Conservation (phyloP, 2,329 filamentous ascomycete genomes). For the Apiospora koreana region DNA sequence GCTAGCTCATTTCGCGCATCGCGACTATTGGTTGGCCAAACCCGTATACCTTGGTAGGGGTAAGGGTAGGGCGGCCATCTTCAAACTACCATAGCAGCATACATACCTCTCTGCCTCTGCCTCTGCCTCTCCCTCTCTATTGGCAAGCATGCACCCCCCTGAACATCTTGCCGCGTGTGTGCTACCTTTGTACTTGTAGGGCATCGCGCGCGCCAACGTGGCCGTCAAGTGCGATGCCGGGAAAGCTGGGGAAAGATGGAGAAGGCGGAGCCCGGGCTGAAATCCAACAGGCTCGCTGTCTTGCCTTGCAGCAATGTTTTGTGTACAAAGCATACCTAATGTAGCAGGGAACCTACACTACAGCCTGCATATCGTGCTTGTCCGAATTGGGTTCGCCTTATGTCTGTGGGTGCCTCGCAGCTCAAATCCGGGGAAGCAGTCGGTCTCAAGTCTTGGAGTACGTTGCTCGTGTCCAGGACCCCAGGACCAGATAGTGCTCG, state of each 20-base stretch:
- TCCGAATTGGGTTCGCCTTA: neutral
- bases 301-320: neutral
- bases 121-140: neutral
- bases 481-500: neutral
- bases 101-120: no score
- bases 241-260: neutral
- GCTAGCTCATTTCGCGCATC: neutral
- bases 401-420: neutral
- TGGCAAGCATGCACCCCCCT: neutral
- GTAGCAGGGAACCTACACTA: neutral
- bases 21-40: neutral
- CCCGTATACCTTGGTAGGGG: neutral
- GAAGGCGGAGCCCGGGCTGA: neutral
- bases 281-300: neutral
- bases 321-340: neutral
- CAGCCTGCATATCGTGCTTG: neutral
- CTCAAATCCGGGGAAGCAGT: constrained; percentile 1
- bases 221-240: neutral
- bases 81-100: neutral
- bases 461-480: neutral
- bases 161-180: neutral
- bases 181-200: neutral
- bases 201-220: neutral
- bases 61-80: neutral
- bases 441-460: neutral